phyloP scores from a whole-genome alignment of 1,284 basidiomycete genomes.

The Leccinum pachyderme region DNA sequence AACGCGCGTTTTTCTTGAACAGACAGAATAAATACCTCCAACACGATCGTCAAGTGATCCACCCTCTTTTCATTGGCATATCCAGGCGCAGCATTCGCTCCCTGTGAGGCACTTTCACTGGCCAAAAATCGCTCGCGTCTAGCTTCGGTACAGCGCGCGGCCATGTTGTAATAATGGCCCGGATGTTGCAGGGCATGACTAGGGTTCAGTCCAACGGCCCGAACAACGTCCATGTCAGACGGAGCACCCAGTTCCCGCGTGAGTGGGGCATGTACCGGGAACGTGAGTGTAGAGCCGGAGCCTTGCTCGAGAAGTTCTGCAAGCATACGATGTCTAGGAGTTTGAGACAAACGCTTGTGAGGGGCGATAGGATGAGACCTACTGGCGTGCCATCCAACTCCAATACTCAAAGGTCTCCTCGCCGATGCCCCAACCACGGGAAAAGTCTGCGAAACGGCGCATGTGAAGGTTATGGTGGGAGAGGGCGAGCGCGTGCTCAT shows the following conservation, averaged over 20 bases:
- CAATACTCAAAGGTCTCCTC: conserved; percentile 96
- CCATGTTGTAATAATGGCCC: conserved; percentile 88
- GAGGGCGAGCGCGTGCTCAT: conserved; percentile 75
- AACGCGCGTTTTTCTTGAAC: background rate
- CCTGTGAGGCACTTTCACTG: conserved; percentile 40
- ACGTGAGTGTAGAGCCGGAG: conserved; percentile 60
- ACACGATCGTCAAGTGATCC: conserved; percentile 76
- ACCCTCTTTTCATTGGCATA: conserved; percentile 87
- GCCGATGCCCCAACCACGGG: conserved; percentile 94
- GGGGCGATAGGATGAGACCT: conserved; percentile 31
- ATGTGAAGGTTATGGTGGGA: conserved; percentile 84
- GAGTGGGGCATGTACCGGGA: conserved; percentile 56
- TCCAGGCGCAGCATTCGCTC: conserved; percentile 47
- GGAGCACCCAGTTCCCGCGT: conserved; percentile 32
- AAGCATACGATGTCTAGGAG: conserved; percentile 74
- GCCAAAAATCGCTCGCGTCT: conserved; percentile 66
- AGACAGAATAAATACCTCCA: conserved; percentile 57
- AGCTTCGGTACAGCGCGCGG: conserved; percentile 79
- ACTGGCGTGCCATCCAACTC: conserved; percentile 95
- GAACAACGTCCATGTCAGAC: conserved; percentile 51
- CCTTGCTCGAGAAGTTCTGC: conserved; percentile 88
- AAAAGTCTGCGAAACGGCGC: conserved; percentile 83
- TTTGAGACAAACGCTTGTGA: background rate
- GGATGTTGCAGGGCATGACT: conserved; percentile 80
- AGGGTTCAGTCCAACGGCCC: conserved; percentile 64